These are phyloP conservation scores for Torulaspora pretoriensis DNA, from an alignment of 1,139 yeast genomes.

Conservation along the genomic window DNA sequence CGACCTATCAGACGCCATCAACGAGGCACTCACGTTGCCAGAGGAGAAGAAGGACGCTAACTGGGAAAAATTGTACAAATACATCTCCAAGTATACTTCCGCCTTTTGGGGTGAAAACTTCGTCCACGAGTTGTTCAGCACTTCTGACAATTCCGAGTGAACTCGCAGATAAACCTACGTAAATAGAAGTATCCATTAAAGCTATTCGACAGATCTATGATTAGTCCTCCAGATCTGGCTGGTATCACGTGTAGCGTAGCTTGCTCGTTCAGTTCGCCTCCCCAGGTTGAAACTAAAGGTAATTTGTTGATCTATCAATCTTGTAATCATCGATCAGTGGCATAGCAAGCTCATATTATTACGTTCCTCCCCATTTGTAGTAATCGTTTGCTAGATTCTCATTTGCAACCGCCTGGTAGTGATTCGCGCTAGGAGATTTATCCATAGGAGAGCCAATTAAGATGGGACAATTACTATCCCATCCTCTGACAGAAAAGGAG, in stretches of 20 bases:
- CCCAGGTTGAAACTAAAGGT: constrained; percentile 1
- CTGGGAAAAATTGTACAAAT: constrained; percentile 76
- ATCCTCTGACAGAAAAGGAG: constrained; percentile 67
- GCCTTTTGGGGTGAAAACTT: constrained; percentile 97
- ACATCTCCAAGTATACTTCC: constrained; percentile 88
- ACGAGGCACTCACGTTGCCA: constrained; percentile 82
- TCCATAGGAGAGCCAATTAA: constrained; percentile 3
- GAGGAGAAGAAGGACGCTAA: constrained; percentile 72
- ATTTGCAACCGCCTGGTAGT: not conserved
- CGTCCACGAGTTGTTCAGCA: constrained; percentile 72
- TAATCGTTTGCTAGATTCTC: not conserved
- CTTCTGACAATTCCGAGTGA: constrained; percentile 13
- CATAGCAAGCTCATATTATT: not conserved
- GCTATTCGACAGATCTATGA: not conserved
- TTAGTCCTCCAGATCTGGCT: not conserved
- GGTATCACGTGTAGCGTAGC: not conserved
- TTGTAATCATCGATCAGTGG: not conserved
- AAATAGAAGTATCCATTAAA: not conserved
- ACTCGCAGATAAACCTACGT: constrained; percentile 2
- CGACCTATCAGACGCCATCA: constrained; percentile 79
- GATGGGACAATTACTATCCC: constrained; percentile 77
- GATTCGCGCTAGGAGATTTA: not conserved
- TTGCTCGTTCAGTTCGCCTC: constrained; percentile 4
- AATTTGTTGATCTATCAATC: not conserved
- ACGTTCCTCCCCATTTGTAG: not conserved